Base-by-base conservation (phyloP, 306 rosid species). In the Cicer cuneatum region DNA sequence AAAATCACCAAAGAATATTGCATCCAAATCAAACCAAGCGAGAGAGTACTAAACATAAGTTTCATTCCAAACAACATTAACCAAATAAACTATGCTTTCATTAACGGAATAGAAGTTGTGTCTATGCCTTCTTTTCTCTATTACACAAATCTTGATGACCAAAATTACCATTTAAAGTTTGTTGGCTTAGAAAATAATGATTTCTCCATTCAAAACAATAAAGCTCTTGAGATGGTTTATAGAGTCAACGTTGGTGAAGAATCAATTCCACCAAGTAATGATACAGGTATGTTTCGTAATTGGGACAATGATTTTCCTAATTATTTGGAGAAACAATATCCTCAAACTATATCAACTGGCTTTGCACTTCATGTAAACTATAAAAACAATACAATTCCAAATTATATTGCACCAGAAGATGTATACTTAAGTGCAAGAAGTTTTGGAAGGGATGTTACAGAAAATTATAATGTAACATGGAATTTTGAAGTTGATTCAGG, bases 71-170 rank as follows among this genome's bases (percentile, higher is more conserved):
- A 13, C 46, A 45, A 14, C 38, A 49, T 10, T 6, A 45, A 5
- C 0, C 7, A 45, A 8, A 19, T 43, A 5, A 75, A 74, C 10
- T 58, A 74, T 18, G 91, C 87, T 37, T 90, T 88, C 37, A 51
- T 86, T 29, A 87, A 87, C 12, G 89, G 86, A 11, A 90, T 90
- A 3, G 92, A 90, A 56, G 68, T 87, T 0, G 74, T 90, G 7
- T 90, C 96, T 2, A 88, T 90, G 90, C 96, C 96, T 2, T 0
- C 78, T 1, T 5, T 71, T 14, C 86, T 89, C 4, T 87, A 85
- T 62, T 83, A 61, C 82, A 63, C 19, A 1, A 1, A 72, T 5
- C 18, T 21, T 2, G 0, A 1, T 2, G 59, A n/a, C 5, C 0
- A 0, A 0, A n/a, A 47, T 5, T 59, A 61, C 37, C 8, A 65